Conservation (phyloP, 768 basidiomycete species). For the Mycena leptocephala region DNA sequence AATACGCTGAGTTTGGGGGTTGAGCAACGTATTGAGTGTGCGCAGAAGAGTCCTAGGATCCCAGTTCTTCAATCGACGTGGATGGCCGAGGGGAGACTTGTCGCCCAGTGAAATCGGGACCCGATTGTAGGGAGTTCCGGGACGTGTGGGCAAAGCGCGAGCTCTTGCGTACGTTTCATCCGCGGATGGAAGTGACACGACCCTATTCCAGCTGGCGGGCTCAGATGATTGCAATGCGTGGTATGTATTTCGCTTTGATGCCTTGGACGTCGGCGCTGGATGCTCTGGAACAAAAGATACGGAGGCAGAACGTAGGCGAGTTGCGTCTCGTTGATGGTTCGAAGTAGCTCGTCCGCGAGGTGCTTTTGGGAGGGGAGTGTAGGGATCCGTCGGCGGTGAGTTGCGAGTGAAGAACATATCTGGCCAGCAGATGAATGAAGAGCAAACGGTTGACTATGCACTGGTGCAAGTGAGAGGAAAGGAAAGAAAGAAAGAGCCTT, state of each 20-base stretch:
- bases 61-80: slow-evolving; percentile 27
- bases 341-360: slow-evolving; percentile 18
- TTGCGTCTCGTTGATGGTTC: not conserved
- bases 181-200: slow-evolving; percentile 13
- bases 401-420: slow-evolving; percentile 30
- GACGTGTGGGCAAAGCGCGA: not conserved
- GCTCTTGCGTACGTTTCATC: slow-evolving; percentile 17
- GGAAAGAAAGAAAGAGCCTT: not conserved
- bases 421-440: slow-evolving; percentile 19
- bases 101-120: not conserved
- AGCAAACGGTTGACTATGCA: not conserved
- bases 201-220: slow-evolving; percentile 11
- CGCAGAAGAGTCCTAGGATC: slow-evolving; percentile 33
- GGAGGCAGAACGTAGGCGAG: slow-evolving; percentile 20
- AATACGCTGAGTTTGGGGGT: slow-evolving; percentile 28
- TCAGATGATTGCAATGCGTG: slow-evolving; percentile 9
- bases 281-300: slow-evolving; percentile 10
- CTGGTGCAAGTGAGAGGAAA: slow-evolving; percentile 2
- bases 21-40: slow-evolving; percentile 31
- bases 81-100: slow-evolving; percentile 1
- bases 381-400: slow-evolving; percentile 20
- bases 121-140: not conserved
- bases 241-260: slow-evolving; percentile 32
- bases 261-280: slow-evolving; percentile 39
- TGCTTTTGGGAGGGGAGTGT: slow-evolving; percentile 25